Evolutionary conservation across 176 grass and related monocot genomes (phyloP).

Genomic region (Cenchrus americanus): DNA sequence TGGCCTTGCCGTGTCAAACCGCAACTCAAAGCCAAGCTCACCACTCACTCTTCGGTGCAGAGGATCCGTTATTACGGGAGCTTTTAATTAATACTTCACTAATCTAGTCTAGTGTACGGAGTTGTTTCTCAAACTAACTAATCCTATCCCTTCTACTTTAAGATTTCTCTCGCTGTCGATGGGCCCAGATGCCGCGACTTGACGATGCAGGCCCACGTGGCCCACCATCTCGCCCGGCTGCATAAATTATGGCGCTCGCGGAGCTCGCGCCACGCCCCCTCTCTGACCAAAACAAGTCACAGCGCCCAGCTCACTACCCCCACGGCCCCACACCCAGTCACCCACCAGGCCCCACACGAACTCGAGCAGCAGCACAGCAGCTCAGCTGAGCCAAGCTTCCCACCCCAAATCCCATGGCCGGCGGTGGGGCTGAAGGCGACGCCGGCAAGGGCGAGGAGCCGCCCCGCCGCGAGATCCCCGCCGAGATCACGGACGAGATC

Average conservation of each 20-base stretch:
- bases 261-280: too few relatives aligned
- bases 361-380: neutral
- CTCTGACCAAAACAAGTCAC: too few relatives aligned
- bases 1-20: too few relatives aligned
- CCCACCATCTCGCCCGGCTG: neutral
- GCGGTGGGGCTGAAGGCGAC: neutral
- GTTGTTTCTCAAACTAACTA: too few relatives aligned
- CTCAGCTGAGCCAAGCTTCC: neutral
- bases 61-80: neutral
- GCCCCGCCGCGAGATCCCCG: neutral
- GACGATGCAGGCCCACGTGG: neutral
- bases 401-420: neutral
- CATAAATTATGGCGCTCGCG: too few relatives aligned
- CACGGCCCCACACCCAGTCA: neutral
- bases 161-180: too few relatives aligned
- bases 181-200: neutral
- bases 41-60: neutral
- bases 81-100: too few relatives aligned
- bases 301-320: too few relatives aligned
- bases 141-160: too few relatives aligned
- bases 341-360: too few relatives aligned
- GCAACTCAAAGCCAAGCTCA: neutral
- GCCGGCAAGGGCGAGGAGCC: neutral
- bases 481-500: slow-evolving; percentile 32
- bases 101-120: too few relatives aligned